Conservation (phyloP, 306 rosid genomes). For the Lupinus albus region DNA sequence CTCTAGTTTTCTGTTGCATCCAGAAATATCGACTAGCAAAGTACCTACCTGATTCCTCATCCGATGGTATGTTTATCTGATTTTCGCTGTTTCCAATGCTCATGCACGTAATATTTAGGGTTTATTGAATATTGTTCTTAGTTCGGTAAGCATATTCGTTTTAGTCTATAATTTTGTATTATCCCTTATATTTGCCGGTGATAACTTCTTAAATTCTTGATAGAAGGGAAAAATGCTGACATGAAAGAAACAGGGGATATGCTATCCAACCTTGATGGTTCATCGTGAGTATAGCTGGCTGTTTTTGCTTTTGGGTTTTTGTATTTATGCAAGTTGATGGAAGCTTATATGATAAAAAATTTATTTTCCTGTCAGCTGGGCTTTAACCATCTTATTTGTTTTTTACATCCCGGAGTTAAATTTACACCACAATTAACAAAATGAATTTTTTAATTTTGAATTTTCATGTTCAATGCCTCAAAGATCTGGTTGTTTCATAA, state of each 20-base stretch:
- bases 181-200: conserved; percentile 40
- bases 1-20: conserved; percentile 44
- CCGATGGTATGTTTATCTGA: conserved; percentile 74
- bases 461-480: conserved; percentile 19
- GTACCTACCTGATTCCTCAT: conserved; percentile 79
- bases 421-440: background rate
- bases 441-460: background rate
- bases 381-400: conserved; percentile 19
- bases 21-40: conserved; percentile 99
- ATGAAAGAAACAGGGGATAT: conserved; percentile 85
- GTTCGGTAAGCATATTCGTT: background rate
- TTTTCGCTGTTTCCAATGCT: conserved; percentile 33
- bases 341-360: background rate
- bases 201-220: conserved; percentile 44
- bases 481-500: conserved; percentile 26
- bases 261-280: conserved; percentile 80
- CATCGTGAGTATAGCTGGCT: conserved; percentile 75
- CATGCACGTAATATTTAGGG: background rate
- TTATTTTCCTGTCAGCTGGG: background rate
- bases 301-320: conserved; percentile 20
- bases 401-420: conserved; percentile 17
- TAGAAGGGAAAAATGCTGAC: conserved; percentile 84
- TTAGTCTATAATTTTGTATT: conserved; percentile 19
- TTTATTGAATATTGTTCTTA: conserved; percentile 28
- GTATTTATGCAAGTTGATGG: conserved; percentile 31